Conservation (phyloP, 352 stramenopile species). For the Globisporangium recalcitrans region DNA sequence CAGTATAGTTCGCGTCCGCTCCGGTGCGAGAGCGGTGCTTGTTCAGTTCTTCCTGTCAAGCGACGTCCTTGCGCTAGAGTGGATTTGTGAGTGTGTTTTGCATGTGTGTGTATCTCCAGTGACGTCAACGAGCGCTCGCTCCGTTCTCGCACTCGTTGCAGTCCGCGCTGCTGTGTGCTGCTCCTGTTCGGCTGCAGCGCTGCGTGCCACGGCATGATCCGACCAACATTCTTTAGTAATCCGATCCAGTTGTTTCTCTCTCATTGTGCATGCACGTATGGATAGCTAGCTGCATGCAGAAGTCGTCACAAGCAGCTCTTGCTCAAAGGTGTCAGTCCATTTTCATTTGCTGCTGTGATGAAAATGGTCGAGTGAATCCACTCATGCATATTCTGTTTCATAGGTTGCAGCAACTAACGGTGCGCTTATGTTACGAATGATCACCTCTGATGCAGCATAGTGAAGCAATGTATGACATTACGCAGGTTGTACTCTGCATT, state of each 20-base stretch:
- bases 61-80: background rate
- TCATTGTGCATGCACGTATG: background rate
- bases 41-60: too few relatives aligned
- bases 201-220: conserved; percentile 29
- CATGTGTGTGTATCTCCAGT: conserved; percentile 20
- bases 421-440: background rate
- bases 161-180: conserved; percentile 8
- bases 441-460: background rate
- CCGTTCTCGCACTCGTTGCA: conserved; percentile 17
- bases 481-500: background rate
- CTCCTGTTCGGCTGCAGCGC: conserved; percentile 3
- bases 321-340: background rate
- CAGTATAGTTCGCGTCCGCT: conserved; percentile 31
- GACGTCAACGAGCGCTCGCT: conserved; percentile 16
- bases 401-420: background rate
- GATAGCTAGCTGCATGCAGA: background rate
- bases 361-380: background rate
- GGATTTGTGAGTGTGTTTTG: background rate
- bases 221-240: conserved; percentile 77
- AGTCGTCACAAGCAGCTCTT: background rate
- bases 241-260: conserved; percentile 50
- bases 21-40: background rate
- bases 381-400: background rate
- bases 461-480: background rate
- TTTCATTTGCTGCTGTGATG: background rate